phyloP scores from a whole-genome alignment of 345 rosid genomes.

The Punica granatum region DNA sequence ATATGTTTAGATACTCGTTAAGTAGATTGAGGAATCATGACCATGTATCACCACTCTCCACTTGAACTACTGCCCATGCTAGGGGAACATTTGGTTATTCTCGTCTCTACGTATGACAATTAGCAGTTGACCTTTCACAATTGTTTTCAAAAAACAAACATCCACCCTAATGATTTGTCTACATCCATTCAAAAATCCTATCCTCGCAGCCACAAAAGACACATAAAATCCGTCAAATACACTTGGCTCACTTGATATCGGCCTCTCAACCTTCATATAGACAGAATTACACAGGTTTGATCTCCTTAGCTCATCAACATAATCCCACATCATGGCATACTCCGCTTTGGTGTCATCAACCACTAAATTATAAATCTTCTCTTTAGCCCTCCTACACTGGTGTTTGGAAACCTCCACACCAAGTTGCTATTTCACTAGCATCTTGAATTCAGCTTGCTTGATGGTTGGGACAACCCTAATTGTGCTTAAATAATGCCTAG shows the following conservation, averaged over 20 bases:
- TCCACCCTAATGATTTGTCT: neutral
- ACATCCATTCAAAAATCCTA: neutral
- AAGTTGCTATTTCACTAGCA: neutral
- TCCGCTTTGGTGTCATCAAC: neutral
- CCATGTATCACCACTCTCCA: neutral
- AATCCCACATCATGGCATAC: neutral
- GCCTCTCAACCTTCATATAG: neutral
- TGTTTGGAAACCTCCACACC: neutral
- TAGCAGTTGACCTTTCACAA: neutral
- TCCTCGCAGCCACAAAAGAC: neutral
- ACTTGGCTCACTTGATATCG: neutral
- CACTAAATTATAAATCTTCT: neutral
- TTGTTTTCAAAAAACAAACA: neutral
- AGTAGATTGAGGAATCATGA: neutral
- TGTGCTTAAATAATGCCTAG: neutral
- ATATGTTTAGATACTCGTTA: neutral
- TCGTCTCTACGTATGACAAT: neutral
- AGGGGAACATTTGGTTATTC: neutral
- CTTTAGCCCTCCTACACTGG: neutral
- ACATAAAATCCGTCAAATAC: neutral
- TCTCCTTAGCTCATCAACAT: neutral
- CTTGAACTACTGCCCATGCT: neutral
- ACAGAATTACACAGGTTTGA: neutral
- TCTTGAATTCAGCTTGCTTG: neutral
- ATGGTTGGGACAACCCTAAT: neutral